phyloP scores from a whole-genome alignment of 2,329 filamentous ascomycete genomes.

The Xylaria sp. region DNA sequence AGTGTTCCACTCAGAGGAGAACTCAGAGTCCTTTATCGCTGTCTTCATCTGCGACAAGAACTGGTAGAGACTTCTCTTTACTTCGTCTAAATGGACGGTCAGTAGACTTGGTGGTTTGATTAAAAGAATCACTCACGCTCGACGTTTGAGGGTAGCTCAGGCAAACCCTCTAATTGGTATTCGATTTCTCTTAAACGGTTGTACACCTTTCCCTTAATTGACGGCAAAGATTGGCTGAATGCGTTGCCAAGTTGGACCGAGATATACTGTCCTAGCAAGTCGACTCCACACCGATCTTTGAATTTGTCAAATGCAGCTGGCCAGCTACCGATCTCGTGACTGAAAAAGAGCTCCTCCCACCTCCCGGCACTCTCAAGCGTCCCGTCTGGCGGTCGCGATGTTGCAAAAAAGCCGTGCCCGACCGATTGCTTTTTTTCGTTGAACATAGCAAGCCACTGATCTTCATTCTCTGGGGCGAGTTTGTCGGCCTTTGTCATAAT shows the following conservation, averaged over 20 bases:
- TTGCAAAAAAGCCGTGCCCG: constrained; percentile 82
- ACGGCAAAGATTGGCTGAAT: constrained; percentile 64
- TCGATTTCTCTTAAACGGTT: constrained; percentile 63
- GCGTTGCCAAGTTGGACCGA: constrained; percentile 64
- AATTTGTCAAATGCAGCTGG: constrained; percentile 61
- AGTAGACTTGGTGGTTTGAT: constrained; percentile 1
- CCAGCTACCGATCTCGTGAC: constrained; percentile 56
- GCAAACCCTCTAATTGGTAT: constrained; percentile 66
- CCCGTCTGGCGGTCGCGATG: constrained; percentile 71
- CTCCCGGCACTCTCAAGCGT: constrained; percentile 62
- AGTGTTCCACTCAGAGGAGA: constrained; percentile 48
- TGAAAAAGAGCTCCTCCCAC: constrained; percentile 66
- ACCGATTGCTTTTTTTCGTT: constrained; percentile 69
- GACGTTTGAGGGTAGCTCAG: constrained; percentile 75
- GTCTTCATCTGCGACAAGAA: constrained; percentile 67
- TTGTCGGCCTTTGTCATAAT: constrained; percentile 89
- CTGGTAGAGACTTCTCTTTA: constrained; percentile 67
- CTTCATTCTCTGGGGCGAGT: constrained; percentile 61
- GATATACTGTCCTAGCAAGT: constrained; percentile 63
- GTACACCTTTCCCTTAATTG: constrained; percentile 65
- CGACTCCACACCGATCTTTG: constrained; percentile 62
- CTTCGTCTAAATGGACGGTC: constrained; percentile 55
- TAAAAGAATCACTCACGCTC: constrained; percentile 51
- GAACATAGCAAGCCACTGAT: constrained; percentile 73
- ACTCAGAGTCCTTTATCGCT: constrained; percentile 63